phyloP scores from a whole-genome alignment of 1,284 basidiomycete species.

The Moniliophthora roreri region DNA sequence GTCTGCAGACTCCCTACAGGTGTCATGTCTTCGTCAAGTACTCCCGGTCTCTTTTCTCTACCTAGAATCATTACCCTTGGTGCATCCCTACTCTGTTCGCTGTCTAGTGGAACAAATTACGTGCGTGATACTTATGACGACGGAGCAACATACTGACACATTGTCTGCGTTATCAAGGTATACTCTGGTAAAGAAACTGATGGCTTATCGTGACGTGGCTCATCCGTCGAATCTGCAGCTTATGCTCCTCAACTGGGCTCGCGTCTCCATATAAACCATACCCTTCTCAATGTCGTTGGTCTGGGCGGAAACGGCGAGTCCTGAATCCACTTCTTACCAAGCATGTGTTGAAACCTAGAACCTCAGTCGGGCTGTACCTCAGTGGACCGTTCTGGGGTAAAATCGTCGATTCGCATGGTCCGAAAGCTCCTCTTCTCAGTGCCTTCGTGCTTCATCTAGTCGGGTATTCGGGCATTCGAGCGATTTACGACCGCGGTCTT shows the following conservation, averaged over 20 bases:
- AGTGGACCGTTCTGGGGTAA: slow-evolving; percentile 63
- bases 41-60: slow-evolving; percentile 8
- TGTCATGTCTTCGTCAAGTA: not conserved
- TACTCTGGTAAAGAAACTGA: slow-evolving; percentile 39
- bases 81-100: slow-evolving; percentile 46
- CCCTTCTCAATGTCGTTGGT: slow-evolving; percentile 67
- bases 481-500: slow-evolving; percentile 57
- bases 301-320: slow-evolving; percentile 57
- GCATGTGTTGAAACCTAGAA: not conserved
- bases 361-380: slow-evolving; percentile 52
- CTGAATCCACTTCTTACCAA: slow-evolving; percentile 10
- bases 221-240: slow-evolving; percentile 37
- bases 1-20: not conserved
- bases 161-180: slow-evolving; percentile 26
- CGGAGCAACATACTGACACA: slow-evolving; percentile 1
- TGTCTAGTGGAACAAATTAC: slow-evolving; percentile 66
- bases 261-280: slow-evolving; percentile 63
- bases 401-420: slow-evolving; percentile 63
- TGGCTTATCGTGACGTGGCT: slow-evolving; percentile 1
- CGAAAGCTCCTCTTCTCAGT: slow-evolving; percentile 42
- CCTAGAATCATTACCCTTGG: slow-evolving; percentile 39
- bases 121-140: slow-evolving; percentile 30
- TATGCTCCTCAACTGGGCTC: slow-evolving; percentile 74
- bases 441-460: slow-evolving; percentile 50
- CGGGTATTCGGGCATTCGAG: slow-evolving; percentile 67